These are phyloP conservation scores for Daldinia loculata DNA, from an alignment of 495 filamentous ascomycete genomes.

Conservation along the genomic window DNA sequence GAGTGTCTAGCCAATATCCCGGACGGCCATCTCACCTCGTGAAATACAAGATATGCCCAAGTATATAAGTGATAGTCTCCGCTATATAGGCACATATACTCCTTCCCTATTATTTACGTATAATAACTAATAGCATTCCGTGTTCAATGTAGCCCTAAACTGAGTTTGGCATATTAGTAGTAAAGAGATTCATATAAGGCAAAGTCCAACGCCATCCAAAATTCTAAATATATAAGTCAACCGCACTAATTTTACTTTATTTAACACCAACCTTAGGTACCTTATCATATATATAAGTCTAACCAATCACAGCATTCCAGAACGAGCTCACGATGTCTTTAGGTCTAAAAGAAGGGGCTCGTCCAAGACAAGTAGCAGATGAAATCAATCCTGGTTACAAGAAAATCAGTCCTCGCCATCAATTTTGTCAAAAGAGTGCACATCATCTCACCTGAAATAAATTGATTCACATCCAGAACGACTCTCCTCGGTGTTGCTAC, in stretches of 20 bases:
- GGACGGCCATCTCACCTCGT: not conserved
- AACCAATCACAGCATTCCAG: slow-evolving; percentile 45
- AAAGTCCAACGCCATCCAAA: not conserved
- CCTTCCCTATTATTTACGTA: not conserved
- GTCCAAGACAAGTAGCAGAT: slow-evolving; percentile 65
- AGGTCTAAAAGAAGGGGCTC: slow-evolving; percentile 66
- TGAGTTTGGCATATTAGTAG: too few species aligned
- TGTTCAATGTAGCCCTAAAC: not conserved
- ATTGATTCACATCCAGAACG: slow-evolving; percentile 43
- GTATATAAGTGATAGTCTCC: not conserved
- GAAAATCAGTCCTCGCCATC: not conserved
- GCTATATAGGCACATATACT: not conserved
- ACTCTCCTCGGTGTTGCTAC: slow-evolving; percentile 19
- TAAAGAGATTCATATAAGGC: not conserved
- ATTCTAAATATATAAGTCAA: not conserved
- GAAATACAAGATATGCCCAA: not conserved
- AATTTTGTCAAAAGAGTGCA: not conserved
- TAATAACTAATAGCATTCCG: too few species aligned
- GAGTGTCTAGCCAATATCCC: not conserved
- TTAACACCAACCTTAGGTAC: not conserved
- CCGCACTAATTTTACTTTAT: not conserved
- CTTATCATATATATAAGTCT: not conserved
- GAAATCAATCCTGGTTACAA: slow-evolving; percentile 53
- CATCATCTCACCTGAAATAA: slow-evolving; percentile 25
- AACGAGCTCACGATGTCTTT: slow-evolving; percentile 68